These are phyloP conservation scores for Barnettozyma sucrosica DNA, from an alignment of 805 yeast genomes.

Conservation along the genomic window DNA sequence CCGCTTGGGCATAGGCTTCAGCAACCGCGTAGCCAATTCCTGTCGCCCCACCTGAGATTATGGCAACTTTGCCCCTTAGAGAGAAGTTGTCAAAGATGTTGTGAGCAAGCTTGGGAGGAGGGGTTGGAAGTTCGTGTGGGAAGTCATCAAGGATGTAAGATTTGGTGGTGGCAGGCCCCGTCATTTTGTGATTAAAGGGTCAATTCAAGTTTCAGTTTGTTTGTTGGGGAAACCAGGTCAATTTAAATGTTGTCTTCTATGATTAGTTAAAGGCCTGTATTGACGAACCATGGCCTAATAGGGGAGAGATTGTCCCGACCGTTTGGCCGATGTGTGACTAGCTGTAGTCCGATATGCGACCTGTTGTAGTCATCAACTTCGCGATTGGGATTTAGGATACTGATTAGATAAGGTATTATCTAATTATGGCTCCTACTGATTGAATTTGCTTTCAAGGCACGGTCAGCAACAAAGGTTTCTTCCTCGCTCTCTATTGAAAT, in stretches of 20 bases:
- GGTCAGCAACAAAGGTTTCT: too few species aligned
- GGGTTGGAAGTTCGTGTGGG: slow-evolving; percentile 41
- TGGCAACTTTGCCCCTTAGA: slow-evolving; percentile 75
- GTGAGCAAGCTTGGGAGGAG: slow-evolving; percentile 45
- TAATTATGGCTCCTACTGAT: not conserved
- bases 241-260: too few species aligned
- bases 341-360: too few species aligned
- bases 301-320: not conserved
- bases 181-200: slow-evolving; percentile 1
- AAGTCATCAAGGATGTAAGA: slow-evolving; percentile 24
- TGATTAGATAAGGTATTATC: not conserved
- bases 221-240: too few species aligned
- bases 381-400: not conserved
- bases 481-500: not conserved
- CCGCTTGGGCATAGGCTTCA: slow-evolving; percentile 79
- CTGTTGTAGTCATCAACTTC: too few species aligned
- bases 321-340: not conserved
- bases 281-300: too few species aligned
- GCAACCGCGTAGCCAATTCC: slow-evolving; percentile 84
- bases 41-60: slow-evolving; percentile 78
- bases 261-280: too few species aligned
- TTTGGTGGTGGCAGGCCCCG: slow-evolving; percentile 4
- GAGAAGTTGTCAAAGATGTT: slow-evolving; percentile 66
- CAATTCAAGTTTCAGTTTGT: too few species aligned
- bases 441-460: too few species aligned